Evolutionary conservation across 192 early-diverging fungal genomes (phyloP), one percentile per base, ranked within the genome.

Genomic region (Haplosporangium gracile): DNA sequence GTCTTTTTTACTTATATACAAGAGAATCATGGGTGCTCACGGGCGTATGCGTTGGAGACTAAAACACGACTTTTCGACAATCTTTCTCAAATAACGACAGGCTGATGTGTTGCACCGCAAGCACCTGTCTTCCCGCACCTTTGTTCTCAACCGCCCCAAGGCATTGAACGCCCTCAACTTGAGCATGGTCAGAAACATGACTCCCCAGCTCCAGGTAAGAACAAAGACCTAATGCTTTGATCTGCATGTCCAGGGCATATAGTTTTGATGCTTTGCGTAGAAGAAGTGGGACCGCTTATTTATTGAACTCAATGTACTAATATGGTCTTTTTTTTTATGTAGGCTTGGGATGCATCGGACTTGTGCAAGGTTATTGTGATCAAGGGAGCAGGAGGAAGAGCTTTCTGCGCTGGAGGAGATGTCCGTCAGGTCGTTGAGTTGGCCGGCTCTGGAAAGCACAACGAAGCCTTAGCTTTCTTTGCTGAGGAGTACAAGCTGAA

Each of bases 371-470:
- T 97, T 38, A 95, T 99, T 76, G 91, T 99, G 40, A 75, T 99
- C 72, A 95, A 95, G 78, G 92, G 93, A 2, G 90, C 91, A 49
- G 96, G 94, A 70, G 90, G 90, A 24, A 92, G 91, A 75, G 97
- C 94, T 18, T 98, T 99, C 84, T 99, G 97, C 82, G 97, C 98
- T 51, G 98, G 98, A 45, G 96, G 95, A 34, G 96, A 97, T 78
- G 95, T 97, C 24, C 87, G 81, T 70, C 77, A 76, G 26, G 93
- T 94, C 24, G 90, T 93, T 45, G 87, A 91, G 63, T 74, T 82
- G 32, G 90, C 90, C 70, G 57, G 82, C 43, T 42, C 24, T 9
- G 88, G 88, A 24, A 83, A 90, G 63, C 72, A 88, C 0, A 42
- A 68, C 13, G 78, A 84, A 0, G 95, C 95, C 5, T 77, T 97